Evolutionary conservation across 768 basidiomycete species (phyloP), one percentile per base, ranked within the genome.

Genomic region (Amanita jacksonii): DNA sequence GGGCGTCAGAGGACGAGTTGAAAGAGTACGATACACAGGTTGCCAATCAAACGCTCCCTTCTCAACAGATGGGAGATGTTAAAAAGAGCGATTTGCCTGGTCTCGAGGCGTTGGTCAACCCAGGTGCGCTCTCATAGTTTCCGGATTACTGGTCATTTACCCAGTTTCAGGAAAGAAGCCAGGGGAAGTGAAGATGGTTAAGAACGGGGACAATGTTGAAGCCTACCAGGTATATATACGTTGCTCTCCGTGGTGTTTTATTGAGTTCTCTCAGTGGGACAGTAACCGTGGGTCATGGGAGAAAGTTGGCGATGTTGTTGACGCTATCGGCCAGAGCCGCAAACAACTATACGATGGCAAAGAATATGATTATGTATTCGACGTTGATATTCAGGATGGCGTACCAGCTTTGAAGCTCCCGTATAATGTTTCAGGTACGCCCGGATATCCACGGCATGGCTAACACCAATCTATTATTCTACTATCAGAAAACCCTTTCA

Each of bases 321-420:
- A 96, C 56, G 93, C 92, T 15, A 85, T 94, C 41, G 87, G 92
- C 18, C 79, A 82, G 27, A 78, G 79, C n/a, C 73, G 90, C 46
- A 93, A 88, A 62, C 88, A 93, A 62, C 72, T 96, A n/a, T 84
- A 85, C 56, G 63, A 91, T 53, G 96, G 96, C 13, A 82, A 83
- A 57, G 94, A 98, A 63, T 99, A 93, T 57, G 96, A 99, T 63
- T 96, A 96, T 55, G 94, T 99, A n/a, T 97, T 98, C 55, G 93
- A 96, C 56, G 93, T 99, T 27, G 96, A 98, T 55, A 83, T 97
- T 20, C 75, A 89, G 55, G 94, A 96, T 48, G 93, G 92, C 2
- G 79, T 77, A 12, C 93, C 94, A 8, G 82, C 93, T 5, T 68
- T 98, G 51, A 98, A 97, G 57, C 72, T 99, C 16, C 94, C 94